Evolutionary conservation across 2,329 filamentous ascomycete species (phyloP), one percentile per base, ranked within the genome.

Genomic region (Microsporum audouinii): DNA sequence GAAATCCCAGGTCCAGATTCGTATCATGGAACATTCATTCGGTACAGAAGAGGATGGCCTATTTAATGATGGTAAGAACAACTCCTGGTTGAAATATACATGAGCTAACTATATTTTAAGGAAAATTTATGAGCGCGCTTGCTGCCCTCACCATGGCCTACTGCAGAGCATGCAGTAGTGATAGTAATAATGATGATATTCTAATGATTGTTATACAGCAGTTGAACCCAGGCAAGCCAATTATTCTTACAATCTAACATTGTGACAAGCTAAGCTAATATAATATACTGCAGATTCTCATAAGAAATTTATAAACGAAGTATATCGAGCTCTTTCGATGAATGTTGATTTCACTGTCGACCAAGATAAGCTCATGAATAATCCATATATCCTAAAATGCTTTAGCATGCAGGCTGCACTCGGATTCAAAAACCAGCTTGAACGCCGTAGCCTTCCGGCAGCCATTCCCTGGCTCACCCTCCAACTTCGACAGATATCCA

Each of bases 261-360:
- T 56, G 4, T 17, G 6, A 17, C 12, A 56, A 10, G 12, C 14
- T 6, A n/a, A 14, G 14, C 6, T 34, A 34, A 58, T 4, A 12
- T 23, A 2, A 38, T 14, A 23, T 7, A n/a, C 12, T 3, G 36
- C 12, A 85, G 82, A 80, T 58, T 84, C 88, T 65, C 77, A 84
- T 59, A 78, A 80, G 47, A 79, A 85, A 62, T 85, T 86, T 78
- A 76, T 88, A 59, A 80, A 78, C 45, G 85, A 88, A 65, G 77
- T 91, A 10, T 84, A 89, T 59, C 80, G 83, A 45, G 83, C 88
- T 61, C 77, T 91, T 58, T 87, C 86, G 64, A 80, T 89, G 34
- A 84, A 86, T 57, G 83, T 91, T 56, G 92, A 97, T 74, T 95
- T 91, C 69, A 88, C 89, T 0, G 82, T 88, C 57, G 89, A 95